These are phyloP conservation scores for Carpinus viminea DNA, from an alignment of 306 rosid genomes.

Conservation along the genomic window DNA sequence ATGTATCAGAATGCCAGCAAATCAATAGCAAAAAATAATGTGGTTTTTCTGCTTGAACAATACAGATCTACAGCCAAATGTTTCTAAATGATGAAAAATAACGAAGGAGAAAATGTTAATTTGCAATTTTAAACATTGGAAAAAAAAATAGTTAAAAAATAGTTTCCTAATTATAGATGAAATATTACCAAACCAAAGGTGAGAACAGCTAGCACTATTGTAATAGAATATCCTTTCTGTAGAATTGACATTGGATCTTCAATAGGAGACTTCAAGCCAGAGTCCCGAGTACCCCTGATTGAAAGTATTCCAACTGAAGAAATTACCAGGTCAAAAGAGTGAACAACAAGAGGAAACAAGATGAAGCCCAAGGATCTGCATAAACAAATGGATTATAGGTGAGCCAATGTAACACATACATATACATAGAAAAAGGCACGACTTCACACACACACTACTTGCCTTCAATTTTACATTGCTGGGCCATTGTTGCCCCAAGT, in stretches of 20 bases:
- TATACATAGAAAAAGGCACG: conserved; percentile 13
- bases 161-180: conserved; percentile 18
- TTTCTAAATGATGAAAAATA: conserved; percentile 18
- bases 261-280: conserved; percentile 61
- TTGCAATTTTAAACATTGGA: not conserved
- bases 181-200: conserved; percentile 87
- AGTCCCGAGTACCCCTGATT: conserved; percentile 82
- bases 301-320: conserved; percentile 93
- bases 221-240: conserved; percentile 89
- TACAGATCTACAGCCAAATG: conserved; percentile 11
- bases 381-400: conserved; percentile 29
- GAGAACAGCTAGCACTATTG: conserved; percentile 85
- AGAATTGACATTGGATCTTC: conserved; percentile 98
- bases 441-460: conserved; percentile 27
- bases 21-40: conserved; percentile 22
- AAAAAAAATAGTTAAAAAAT: conserved; percentile 7
- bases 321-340: conserved; percentile 92
- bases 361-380: conserved; percentile 98
- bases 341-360: conserved; percentile 97
- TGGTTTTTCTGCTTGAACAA: conserved; percentile 12
- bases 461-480: conserved; percentile 91
- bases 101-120: conserved; percentile 7
- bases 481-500: conserved; percentile 97
- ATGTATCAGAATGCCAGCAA: not conserved
- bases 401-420: conserved; percentile 33